Evolutionary conservation across 805 yeast species (phyloP).

Genomic region (Isabelozyma rhagii): DNA sequence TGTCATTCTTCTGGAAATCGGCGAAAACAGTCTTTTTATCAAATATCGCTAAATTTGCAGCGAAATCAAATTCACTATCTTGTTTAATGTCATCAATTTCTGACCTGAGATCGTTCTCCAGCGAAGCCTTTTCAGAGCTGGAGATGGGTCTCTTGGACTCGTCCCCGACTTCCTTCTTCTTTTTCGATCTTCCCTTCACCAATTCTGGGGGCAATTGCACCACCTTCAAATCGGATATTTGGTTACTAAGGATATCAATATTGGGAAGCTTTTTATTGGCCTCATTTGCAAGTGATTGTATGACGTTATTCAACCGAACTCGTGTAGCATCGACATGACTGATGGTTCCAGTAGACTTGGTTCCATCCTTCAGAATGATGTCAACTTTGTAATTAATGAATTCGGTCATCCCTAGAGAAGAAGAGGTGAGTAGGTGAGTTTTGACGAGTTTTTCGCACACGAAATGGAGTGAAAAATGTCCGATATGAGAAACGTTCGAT

Average conservation of each 20-base stretch:
- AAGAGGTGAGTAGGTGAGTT: background rate
- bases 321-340: conserved; percentile 25
- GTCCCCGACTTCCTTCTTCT: conserved; percentile 14
- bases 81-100: conserved; percentile 36
- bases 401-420: conserved; percentile 29
- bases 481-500: too few species aligned
- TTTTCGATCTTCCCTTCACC: conserved; percentile 11
- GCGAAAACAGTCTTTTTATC: conserved; percentile 79
- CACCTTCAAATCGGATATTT: conserved; percentile 55
- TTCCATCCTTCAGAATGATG: conserved; percentile 36
- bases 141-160: background rate
- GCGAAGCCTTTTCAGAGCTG: too few species aligned
- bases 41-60: conserved; percentile 73
- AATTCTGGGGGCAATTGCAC: conserved; percentile 46
- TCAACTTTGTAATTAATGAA: conserved; percentile 40
- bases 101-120: conserved; percentile 7
- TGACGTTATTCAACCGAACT: conserved; percentile 23
- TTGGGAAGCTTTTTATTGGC: conserved; percentile 12
- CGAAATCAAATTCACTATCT: conserved; percentile 78
- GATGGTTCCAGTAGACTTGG: conserved; percentile 31
- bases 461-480: background rate
- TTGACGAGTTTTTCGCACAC: background rate
- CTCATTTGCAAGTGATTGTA: conserved; percentile 7
- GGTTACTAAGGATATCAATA: conserved; percentile 25
- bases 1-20: conserved; percentile 66